phyloP scores from a whole-genome alignment of 345 rosid species.

The Eucalyptus regnans region DNA sequence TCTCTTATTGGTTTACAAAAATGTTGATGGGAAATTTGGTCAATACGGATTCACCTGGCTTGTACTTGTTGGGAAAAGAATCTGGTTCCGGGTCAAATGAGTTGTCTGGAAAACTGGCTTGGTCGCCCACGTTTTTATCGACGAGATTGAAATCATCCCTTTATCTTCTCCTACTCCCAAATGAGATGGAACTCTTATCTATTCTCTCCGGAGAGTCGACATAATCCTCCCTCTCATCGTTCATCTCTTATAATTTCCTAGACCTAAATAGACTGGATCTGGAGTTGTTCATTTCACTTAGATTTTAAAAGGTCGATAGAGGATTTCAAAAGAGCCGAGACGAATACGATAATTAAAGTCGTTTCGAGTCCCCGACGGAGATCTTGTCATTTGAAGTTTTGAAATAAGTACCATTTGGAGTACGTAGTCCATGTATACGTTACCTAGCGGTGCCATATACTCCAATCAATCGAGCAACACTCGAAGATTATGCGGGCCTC shows the following conservation, averaged over 20 bases:
- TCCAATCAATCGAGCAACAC: background rate
- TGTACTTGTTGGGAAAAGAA: background rate
- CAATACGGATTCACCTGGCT: background rate
- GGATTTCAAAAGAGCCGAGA: background rate
- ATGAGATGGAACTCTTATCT: background rate
- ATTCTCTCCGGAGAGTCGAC: background rate
- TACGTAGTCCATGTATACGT: background rate
- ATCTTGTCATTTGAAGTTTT: background rate
- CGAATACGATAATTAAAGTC: background rate
- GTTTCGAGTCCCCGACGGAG: rapidly evolving
- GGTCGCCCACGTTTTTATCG: background rate
- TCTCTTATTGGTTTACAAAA: background rate
- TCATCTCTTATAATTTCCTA: background rate
- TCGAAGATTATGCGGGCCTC: background rate
- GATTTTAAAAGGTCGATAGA: rapidly evolving
- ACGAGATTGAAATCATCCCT: background rate
- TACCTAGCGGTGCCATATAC: background rate
- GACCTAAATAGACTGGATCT: background rate
- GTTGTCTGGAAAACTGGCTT: background rate
- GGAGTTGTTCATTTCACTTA: background rate
- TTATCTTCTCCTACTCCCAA: background rate
- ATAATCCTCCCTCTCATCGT: background rate
- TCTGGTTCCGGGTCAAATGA: background rate
- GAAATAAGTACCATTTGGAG: background rate
- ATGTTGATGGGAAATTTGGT: background rate